Evolutionary conservation across 2,329 filamentous ascomycete genomes (phyloP), one percentile per base, ranked within the genome.

Genomic region (Claviceps spartinae): DNA sequence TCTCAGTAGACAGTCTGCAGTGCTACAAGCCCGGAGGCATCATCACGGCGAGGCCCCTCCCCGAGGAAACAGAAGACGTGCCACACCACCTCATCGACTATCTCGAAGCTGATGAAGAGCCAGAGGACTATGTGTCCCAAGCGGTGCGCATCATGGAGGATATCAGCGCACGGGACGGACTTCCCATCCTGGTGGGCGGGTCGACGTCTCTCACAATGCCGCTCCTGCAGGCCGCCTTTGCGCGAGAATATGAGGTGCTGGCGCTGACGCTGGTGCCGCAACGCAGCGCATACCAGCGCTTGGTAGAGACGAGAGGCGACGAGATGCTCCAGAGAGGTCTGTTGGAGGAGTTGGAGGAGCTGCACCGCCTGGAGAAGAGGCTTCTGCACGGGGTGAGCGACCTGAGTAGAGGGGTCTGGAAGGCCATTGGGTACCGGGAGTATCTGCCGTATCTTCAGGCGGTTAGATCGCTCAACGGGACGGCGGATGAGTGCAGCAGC

Each of bases 1-100:
- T 50, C 42, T 50, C 49, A 6, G 42, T 50, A 18, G 49, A 50
- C 34, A 50, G 49, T n/a, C 34, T 50, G 20, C 49, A 50, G 20
- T 50, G 49, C 42, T 50, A 50, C 42, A 50, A 50, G 14, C 42
- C 42, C 3, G 49, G 49, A 6, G 26, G 14, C 2, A 46, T 50
- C 18, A 5, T 40, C 30, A 50, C 49, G 11, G 49, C 49, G 16
- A 38, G 34, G 13, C 49, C 49, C 14, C 6, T 13, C 11, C 42
- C 49, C 9, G 42, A 50, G 34, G 49, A 50, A n/a, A 50, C 16
- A 20, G 18, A 20, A 5, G 49, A 16, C 5, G 42, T 50, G 7
- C 42, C 49, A 4, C 49, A 50, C 30, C 49, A 50, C 18, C 6
- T 50, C 16, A 30, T 46, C 18, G 49, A 30, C 49, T 50, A 50